phyloP scores from a whole-genome alignment of 2,329 filamentous ascomycete genomes.

The Tolypocladium sp. region DNA sequence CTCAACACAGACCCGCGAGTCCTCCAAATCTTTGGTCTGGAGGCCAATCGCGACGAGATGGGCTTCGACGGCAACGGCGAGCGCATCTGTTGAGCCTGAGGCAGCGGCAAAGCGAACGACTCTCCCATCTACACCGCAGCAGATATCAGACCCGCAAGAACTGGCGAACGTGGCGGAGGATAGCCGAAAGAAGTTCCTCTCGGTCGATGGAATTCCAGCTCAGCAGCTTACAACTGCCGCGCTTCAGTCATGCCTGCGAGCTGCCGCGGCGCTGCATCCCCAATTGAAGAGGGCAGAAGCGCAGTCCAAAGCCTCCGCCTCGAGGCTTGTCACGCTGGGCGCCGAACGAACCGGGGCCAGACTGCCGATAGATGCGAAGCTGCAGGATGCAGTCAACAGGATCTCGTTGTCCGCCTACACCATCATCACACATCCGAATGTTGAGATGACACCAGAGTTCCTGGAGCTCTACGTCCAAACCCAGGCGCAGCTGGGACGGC shows the following conservation, averaged over 20 bases:
- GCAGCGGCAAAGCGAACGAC: slow-evolving; percentile 6
- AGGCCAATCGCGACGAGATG: slow-evolving; percentile 13
- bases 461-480: slow-evolving; percentile 68
- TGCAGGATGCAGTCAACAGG: slow-evolving; percentile 37
- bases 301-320: slow-evolving; percentile 37
- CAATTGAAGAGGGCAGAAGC: slow-evolving; percentile 28
- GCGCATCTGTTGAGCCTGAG: slow-evolving; percentile 1
- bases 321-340: slow-evolving; percentile 41
- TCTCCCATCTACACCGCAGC: slow-evolving; percentile 10
- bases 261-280: slow-evolving; percentile 33
- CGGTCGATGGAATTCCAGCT: slow-evolving; percentile 33
- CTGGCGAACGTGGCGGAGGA: slow-evolving; percentile 32
- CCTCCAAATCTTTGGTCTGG: slow-evolving; percentile 1
- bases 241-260: slow-evolving; percentile 34
- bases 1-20: slow-evolving; percentile 7
- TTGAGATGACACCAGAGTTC: slow-evolving; percentile 69
- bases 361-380: slow-evolving; percentile 20
- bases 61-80: slow-evolving; percentile 13
- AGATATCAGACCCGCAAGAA: slow-evolving; percentile 27
- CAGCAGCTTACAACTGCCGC: slow-evolving; percentile 32
- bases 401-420: slow-evolving; percentile 56
- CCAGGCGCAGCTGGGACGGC: slow-evolving; percentile 62
- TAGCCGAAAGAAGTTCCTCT: slow-evolving; percentile 32
- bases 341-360: slow-evolving; percentile 21
- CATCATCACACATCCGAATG: slow-evolving; percentile 62